Evolutionary conservation across 257 asterid genomes (phyloP), one percentile per base, ranked within the genome.

Genomic region (Anisodus tanguticus): DNA sequence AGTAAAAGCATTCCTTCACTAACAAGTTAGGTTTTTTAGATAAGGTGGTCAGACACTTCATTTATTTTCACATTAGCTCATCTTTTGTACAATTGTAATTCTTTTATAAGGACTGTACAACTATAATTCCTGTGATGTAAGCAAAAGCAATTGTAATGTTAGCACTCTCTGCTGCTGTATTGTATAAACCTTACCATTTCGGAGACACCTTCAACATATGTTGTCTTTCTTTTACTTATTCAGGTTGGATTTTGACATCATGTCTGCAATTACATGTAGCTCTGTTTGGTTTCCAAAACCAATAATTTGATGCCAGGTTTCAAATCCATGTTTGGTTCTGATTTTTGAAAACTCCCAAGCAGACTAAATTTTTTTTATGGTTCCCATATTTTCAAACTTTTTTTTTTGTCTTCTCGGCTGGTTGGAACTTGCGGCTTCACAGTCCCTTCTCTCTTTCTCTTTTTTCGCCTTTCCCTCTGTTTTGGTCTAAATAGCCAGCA

Each of bases 161-260:
- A 72, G 80, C 19, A 10, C 41, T 72, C 15, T 47, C n/a, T 47
- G 57, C 19, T 49, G 19, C 59, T 72, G 41, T 72, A 72, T 70
- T 41, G 35, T 70, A 70, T 70, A 43, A 43, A 70, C 9, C 79
- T 43, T 66, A 10, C 31, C 45, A 66, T 66, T 26, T 64, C 41
- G 79, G 17, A 5, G 7, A 43, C 31, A 70, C 17, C 79, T 43
- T 43, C 31, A 47, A 47, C 15, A n/a, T 72, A 17, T 72, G 59
- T 72, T 47, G 41, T 11, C 80, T 47, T 72, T 45, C 57, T 70
- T 19, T 71, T 19, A 19, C 80, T 45, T 45, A 47, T 47, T 72
- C 41, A 71, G 58, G 39, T 72, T n/a, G 80, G 37, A 72, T 72
- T 72, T 72, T 47, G 59, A 47, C 16, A n/a, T 72, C 80, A 47